phyloP scores from a whole-genome alignment of 2,329 filamentous ascomycete species.

The Stromatinia cepivora region DNA sequence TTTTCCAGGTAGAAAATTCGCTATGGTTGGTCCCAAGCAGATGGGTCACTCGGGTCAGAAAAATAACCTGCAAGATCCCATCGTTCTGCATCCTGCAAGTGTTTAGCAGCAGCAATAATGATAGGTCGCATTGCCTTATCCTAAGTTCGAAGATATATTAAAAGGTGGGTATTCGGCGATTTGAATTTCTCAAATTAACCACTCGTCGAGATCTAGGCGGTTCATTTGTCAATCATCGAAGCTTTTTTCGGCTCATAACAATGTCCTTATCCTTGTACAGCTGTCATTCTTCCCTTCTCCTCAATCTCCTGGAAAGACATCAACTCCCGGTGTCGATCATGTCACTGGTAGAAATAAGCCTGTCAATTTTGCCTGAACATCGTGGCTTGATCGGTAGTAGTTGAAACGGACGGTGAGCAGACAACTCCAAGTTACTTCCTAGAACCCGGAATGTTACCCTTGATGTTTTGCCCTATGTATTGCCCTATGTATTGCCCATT shows the following conservation, averaged over 20 bases:
- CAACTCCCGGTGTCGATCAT: slow-evolving; percentile 26
- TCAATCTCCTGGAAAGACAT: slow-evolving; percentile 10
- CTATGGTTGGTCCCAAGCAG: slow-evolving; percentile 23
- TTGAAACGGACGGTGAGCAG: slow-evolving; percentile 19
- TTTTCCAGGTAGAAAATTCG: background rate
- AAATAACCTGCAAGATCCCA: slow-evolving; percentile 21
- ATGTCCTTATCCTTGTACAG: background rate
- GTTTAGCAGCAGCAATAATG: slow-evolving; percentile 8
- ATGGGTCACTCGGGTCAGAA: slow-evolving; percentile 18
- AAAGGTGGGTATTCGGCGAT: slow-evolving; percentile 13
- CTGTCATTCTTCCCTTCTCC: slow-evolving; percentile 10
- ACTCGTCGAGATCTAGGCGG: background rate
- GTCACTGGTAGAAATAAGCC: slow-evolving; percentile 12
- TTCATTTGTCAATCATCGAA: slow-evolving; percentile 4
- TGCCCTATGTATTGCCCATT: slow-evolving; percentile 15
- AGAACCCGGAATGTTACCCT: slow-evolving; percentile 5
- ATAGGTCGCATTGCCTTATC: slow-evolving; percentile 18
- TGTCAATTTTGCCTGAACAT: slow-evolving; percentile 20
- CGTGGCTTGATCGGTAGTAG: slow-evolving; percentile 21
- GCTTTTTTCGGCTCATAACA: background rate
- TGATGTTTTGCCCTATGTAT: slow-evolving; percentile 21
- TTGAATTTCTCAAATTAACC: slow-evolving; percentile 10
- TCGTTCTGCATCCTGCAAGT: slow-evolving; percentile 21
- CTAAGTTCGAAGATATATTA: slow-evolving; percentile 17
- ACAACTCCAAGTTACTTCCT: background rate